Conservation (phyloP, 208 protist species). For the Leishmania lainsoni region DNA sequence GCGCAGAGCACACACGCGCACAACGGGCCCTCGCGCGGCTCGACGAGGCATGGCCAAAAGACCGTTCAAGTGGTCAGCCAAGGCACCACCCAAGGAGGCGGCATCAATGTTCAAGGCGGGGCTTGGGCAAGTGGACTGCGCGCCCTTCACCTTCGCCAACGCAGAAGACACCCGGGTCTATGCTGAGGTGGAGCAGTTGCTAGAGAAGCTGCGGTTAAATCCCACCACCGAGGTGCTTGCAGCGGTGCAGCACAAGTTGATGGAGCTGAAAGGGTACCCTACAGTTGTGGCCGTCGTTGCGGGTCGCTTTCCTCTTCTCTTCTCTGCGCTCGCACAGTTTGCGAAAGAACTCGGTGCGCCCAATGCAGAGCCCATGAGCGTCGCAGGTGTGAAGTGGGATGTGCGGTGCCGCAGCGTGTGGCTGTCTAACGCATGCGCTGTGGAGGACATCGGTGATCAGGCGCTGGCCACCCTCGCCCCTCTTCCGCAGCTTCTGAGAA, state of each 20-base stretch:
- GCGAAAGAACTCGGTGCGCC: not conserved
- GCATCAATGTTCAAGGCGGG: not conserved
- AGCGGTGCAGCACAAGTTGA: constrained; percentile 14
- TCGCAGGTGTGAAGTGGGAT: constrained; percentile 20
- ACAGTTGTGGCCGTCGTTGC: constrained; percentile 22
- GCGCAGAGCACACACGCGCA: no score
- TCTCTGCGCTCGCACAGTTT: constrained; percentile 16
- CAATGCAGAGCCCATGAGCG: not conserved
- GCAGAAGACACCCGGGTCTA: constrained; percentile 26
- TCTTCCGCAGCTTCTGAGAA: constrained; percentile 15
- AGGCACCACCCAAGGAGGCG: not conserved
- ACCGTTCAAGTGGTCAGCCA: not conserved
- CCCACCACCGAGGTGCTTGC: constrained; percentile 9
- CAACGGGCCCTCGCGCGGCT: no score
- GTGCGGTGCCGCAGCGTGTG: constrained; percentile 38
- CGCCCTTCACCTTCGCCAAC: constrained; percentile 14
- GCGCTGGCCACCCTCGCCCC: constrained; percentile 8
- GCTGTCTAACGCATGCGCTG: constrained; percentile 31
- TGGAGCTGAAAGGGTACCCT: constrained; percentile 17
- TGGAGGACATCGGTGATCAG: constrained; percentile 26
- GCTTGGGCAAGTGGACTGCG: constrained; percentile 26
- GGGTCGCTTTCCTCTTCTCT: constrained; percentile 27
- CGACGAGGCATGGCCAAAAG: not conserved
- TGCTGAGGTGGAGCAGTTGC: constrained; percentile 17
- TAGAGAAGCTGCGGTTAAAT: constrained; percentile 6